Evolutionary conservation across 78 protist genomes (phyloP), one percentile per base, ranked within the genome.

Genomic region (Dictyostelium intermedium): DNA sequence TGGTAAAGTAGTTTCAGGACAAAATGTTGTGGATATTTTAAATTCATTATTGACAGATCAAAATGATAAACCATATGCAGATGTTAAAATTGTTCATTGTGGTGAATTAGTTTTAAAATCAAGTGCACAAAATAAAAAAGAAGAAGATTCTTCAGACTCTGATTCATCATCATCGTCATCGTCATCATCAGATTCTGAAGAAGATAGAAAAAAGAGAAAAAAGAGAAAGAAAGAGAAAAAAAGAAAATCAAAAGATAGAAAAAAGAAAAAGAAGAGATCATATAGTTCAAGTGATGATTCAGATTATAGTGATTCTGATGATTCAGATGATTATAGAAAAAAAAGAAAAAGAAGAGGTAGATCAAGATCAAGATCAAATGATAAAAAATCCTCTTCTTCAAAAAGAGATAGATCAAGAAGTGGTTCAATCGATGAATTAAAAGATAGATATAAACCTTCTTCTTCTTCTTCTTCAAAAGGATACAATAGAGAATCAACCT

Each of bases 1-100:
- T 83, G 99, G 99, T 10, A 80, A 30, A 80, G 98, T 98, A 5
- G 86, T 95, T 35, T 41, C 41, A 32, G 97, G 97, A 7, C 43
- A 83, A 34, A 50, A 83, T 32, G 93, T 95, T 13, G 81, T 87
- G 5, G 91, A 91, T 25, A 56, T 83, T 63, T 30, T 97, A 50
- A 95, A 97, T 69, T 16, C 87, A 16, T 27, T 77, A 9, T 23
- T 82, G 37, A 72, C 79, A 6, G 94, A 70, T 35, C 82, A 23
- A 37, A 89, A 78, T 34, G 92, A 84, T 83, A 91, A 50, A 37
- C 97, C 97, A 7, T 95, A 72, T 56, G 97, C 92, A 13, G 91
- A 85, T 25, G 97, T 95, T 11, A 61, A 30, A 30, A 95, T 95
- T 9, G 32, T 83, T 5, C 92, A 95, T 82, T 87, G 97, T 78